Conservation (phyloP, 2,329 filamentous ascomycete species). For the Verruconis gallopava region DNA sequence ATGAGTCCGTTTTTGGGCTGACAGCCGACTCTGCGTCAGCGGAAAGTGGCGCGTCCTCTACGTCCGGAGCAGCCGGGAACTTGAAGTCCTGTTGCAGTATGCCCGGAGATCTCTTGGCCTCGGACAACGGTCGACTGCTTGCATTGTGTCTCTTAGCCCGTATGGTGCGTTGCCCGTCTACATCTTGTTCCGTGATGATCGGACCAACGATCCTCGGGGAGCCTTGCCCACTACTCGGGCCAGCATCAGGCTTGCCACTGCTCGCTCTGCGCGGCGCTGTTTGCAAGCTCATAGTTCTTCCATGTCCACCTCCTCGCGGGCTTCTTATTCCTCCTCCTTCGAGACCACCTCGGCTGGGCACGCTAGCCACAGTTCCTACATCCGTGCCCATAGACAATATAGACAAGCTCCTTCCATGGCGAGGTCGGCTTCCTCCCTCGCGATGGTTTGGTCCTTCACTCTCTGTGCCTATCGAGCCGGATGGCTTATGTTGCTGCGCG, state of each 20-base stretch:
- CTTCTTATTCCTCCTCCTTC: conserved; percentile 2
- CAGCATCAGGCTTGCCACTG: conserved; percentile 12
- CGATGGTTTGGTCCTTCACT: too few species aligned
- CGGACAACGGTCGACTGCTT: conserved; percentile 13
- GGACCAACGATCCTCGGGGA: conserved; percentile 1
- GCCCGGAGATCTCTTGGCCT: conserved; percentile 28
- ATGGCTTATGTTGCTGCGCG: too few species aligned
- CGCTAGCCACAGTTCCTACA: conserved; percentile 10
- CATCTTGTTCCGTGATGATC: not conserved
- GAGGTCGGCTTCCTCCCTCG: conserved; percentile 16
- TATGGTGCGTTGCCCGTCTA: conserved; percentile 12
- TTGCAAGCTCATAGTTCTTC: conserved; percentile 69
- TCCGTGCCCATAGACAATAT: conserved; percentile 38
- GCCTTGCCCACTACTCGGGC: not conserved
- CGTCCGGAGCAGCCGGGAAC: conserved; percentile 33
- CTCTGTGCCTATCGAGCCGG: too few species aligned
- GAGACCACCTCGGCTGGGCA: conserved; percentile 1
- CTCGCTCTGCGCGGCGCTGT: conserved; percentile 39
- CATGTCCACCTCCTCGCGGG: conserved; percentile 41
- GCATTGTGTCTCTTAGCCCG: conserved; percentile 17
- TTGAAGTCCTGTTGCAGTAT: conserved; percentile 40
- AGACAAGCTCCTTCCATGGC: conserved; percentile 34
- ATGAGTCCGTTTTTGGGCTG: conserved; percentile 7
- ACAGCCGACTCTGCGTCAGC: conserved; percentile 10
- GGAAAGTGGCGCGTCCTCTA: not conserved